Percentiles rank a stretch among this genome's conserved stretches.
Evolutionary conservation across 2,329 filamentous ascomycete species (phyloP).

Genomic region (Ophiostoma fasciatum): DNA sequence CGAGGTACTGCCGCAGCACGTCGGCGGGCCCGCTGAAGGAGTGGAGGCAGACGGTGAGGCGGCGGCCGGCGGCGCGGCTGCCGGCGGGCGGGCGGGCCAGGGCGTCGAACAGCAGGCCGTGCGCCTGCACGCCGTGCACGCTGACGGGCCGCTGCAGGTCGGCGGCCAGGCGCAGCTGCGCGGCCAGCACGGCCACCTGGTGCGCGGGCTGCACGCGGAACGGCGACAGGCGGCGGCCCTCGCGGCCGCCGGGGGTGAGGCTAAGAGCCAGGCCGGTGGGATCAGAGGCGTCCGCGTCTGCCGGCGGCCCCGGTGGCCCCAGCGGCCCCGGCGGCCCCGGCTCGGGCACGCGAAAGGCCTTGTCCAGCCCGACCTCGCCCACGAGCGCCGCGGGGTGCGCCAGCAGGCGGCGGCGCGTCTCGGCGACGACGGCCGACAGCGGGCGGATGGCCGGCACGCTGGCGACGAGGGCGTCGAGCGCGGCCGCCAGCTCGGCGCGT

Average conservation of each 20-base stretch:
- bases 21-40: constrained; percentile 75
- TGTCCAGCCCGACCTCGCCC: constrained; percentile 67
- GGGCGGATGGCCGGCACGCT: constrained; percentile 45
- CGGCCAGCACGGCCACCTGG: constrained; percentile 49
- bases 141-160: constrained; percentile 50
- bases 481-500: constrained; percentile 15
- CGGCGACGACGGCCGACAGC: constrained; percentile 24
- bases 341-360: constrained; percentile 57
- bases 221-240: constrained; percentile 52
- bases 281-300: too few species aligned
- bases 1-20: constrained; percentile 62
- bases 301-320: too few species aligned
- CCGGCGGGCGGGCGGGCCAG: constrained; percentile 38
- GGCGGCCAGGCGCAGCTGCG: constrained; percentile 58
- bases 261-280: too few species aligned
- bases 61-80: constrained; percentile 19
- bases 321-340: constrained; percentile 34
- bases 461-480: constrained; percentile 28
- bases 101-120: constrained; percentile 53
- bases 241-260: constrained; percentile 55
- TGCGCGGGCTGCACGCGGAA: constrained; percentile 54
- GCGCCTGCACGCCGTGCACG: constrained; percentile 62
- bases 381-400: constrained; percentile 47
- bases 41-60: constrained; percentile 71
- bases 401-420: constrained; percentile 40